Percentiles rank a stretch among this genome's conserved stretches.
These are phyloP conservation scores for Agaricales sp. DNA, from an alignment of 1,284 basidiomycete species.

Conservation along the genomic window DNA sequence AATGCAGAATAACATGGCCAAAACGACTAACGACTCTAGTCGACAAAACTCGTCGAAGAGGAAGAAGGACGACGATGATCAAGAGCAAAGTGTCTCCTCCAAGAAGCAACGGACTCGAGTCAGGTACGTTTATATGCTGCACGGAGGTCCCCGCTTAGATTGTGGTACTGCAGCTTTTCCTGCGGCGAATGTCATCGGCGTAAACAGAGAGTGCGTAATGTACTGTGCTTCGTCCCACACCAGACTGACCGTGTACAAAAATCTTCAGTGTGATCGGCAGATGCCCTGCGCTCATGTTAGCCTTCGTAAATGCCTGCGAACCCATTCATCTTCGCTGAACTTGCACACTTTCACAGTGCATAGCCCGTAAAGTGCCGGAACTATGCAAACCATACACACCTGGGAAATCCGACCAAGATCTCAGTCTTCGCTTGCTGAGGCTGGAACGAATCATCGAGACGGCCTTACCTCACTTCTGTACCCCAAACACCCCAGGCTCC, in stretches of 20 bases:
- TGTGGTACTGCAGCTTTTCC: constrained; percentile 49
- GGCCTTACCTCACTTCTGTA: constrained; percentile 63
- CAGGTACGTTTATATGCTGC: constrained; percentile 40
- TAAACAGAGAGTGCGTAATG: constrained; percentile 59
- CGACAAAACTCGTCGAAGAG: constrained; percentile 24
- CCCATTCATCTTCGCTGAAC: constrained; percentile 4
- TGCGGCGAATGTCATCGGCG: constrained; percentile 78
- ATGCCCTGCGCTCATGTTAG: constrained; percentile 69
- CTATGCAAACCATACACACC: constrained; percentile 79
- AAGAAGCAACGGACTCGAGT: constrained; percentile 72
- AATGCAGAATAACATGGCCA: too few relatives aligned
- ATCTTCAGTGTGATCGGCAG: constrained; percentile 64
- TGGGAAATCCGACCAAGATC: constrained; percentile 73
- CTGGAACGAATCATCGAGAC: constrained; percentile 72
- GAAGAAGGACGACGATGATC: constrained; percentile 57
- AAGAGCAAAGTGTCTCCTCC: constrained; percentile 29
- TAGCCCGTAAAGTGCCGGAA: constrained; percentile 75
- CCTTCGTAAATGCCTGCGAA: too few relatives aligned
- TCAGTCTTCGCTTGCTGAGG: constrained; percentile 57
- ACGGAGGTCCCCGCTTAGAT: too few relatives aligned
- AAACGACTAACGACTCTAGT: constrained; percentile 11
- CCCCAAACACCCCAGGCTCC: constrained; percentile 24
- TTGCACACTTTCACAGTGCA: constrained; percentile 35
- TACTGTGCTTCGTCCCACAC: constrained; percentile 1
- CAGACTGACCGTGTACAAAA: constrained; percentile 14